Percentiles rank a stretch among this genome's conserved stretches.
phyloP scores from a whole-genome alignment of 2,329 filamentous ascomycete genomes.

The Aspergillus aculeatinus region DNA sequence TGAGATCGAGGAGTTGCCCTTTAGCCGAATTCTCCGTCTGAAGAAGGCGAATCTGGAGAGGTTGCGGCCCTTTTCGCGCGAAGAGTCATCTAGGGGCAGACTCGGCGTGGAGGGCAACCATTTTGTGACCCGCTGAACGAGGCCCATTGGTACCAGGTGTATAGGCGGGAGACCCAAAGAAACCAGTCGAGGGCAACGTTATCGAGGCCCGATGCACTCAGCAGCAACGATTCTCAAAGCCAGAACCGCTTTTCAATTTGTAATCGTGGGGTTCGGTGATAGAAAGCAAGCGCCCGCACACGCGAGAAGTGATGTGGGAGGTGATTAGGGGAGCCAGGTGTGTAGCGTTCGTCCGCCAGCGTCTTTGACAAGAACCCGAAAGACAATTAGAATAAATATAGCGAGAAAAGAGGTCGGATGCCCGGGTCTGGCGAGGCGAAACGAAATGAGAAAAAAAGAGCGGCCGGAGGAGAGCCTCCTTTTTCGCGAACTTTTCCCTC shows the following conservation, averaged over 20 bases:
- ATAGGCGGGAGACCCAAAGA: conserved; percentile 23
- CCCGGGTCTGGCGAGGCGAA: not conserved
- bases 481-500: conserved; percentile 35
- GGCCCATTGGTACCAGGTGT: conserved; percentile 47
- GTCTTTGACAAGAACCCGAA: conserved; percentile 4
- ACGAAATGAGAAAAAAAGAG: conserved; percentile 36
- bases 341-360: conserved; percentile 3
- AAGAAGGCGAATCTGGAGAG: conserved; percentile 72
- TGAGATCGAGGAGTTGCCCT: conserved; percentile 87
- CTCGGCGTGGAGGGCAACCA: conserved; percentile 49
- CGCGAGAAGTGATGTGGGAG: conserved; percentile 17
- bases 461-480: conserved; percentile 46
- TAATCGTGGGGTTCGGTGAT: not conserved
- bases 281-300: conserved; percentile 14
- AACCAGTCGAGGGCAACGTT: conserved; percentile 7
- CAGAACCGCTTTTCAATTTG: not conserved
- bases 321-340: conserved; percentile 8
- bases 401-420: conserved; percentile 19
- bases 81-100: conserved; percentile 48
- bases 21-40: conserved; percentile 78
- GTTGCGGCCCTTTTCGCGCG: conserved; percentile 44
- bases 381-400: conserved; percentile 10
- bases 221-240: conserved; percentile 6
- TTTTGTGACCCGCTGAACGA: conserved; percentile 55
- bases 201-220: conserved; percentile 15